Evolutionary conservation across 78 protist species (phyloP), one percentile per base, ranked within the genome.

Genomic region (Acrasis kona): DNA sequence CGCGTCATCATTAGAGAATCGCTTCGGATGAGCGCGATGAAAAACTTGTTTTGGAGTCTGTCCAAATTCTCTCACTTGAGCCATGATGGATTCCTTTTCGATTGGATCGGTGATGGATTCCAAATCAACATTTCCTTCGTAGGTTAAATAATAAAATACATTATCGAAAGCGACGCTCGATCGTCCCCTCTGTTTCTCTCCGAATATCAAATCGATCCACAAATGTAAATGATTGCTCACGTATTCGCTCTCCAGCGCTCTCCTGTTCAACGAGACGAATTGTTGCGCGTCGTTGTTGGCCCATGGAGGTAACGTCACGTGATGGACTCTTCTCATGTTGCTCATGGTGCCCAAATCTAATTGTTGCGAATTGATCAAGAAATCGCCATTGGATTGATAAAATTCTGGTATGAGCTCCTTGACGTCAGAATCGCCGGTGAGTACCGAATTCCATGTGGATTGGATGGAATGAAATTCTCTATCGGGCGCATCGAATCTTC

Each of bases 151-250:
- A 74, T 92, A 89, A 76, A 93, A 96, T 27, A 94, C 89, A 66
- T 93, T 93, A 68, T 88, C 69, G 0, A 93, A 89, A 37, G 40
- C 39, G 10, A 73, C 41, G 5, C 94, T 88, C 29, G 72, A 89
- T 3, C 40, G 85, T 4, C 98, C 96, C 2, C 41, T 39, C 76
- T 95, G 97, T 73, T 87, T 89, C 80, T 69, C 76, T 19, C 99
- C 99, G 57, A 95, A 97, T 36, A 97, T 79, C 31, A 97, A 86
- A 65, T 97, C 98, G 50, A 97, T 92, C 99, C 99, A 97, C 41
- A 79, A 28, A 69, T 94, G 97, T 32, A 97, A 58, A 38, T 80
- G 35, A 5, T 39, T 74, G 2, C 89, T 70, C 5, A 94, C 98
- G 68, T 85, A 81, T 29, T 79, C 91, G 0, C 82, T 70, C 81